A percentile compares a stretch with the other conserved stretches of the same genome.
These are phyloP conservation scores for Flueggea neowawraea DNA, from an alignment of 441 rosid genomes.

Conservation along the genomic window DNA sequence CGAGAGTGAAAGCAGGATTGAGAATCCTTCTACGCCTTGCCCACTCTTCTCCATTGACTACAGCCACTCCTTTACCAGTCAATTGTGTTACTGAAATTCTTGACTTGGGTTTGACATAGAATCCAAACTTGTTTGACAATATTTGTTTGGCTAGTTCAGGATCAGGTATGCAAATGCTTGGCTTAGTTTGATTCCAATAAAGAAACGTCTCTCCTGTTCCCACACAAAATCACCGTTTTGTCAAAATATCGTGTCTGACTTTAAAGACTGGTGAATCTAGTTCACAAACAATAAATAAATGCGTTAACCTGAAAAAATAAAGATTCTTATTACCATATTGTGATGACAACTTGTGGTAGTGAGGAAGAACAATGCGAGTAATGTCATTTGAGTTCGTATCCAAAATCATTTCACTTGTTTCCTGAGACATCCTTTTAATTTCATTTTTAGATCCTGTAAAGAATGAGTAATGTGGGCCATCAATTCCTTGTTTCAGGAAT, in stretches of 20 bases:
- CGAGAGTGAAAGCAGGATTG: constrained; percentile 46
- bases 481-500: constrained; percentile 30
- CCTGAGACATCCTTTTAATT: constrained; percentile 14
- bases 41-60: constrained; percentile 41
- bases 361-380: constrained; percentile 16
- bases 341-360: constrained; percentile 20
- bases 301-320: neutral
- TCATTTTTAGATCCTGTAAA: constrained; percentile 22
- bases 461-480: constrained; percentile 25
- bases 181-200: constrained; percentile 40
- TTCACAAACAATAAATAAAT: neutral
- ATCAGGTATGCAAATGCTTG: constrained; percentile 33
- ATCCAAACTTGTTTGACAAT: constrained; percentile 33
- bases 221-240: neutral
- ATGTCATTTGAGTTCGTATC: constrained; percentile 25
- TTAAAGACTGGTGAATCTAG: neutral
- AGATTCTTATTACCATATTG: constrained; percentile 15
- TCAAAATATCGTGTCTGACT: neutral
- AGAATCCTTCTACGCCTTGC: constrained; percentile 34
- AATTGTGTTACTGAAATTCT: constrained; percentile 14
- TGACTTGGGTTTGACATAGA: constrained; percentile 22
- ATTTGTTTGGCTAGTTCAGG: constrained; percentile 38
- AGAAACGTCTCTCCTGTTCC: constrained; percentile 36
- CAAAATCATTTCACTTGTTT: constrained; percentile 5
- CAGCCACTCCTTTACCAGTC: constrained; percentile 31